Evolutionary conservation across 768 basidiomycete genomes (phyloP).

Genomic region (Sporobolomyces pararoseus): DNA sequence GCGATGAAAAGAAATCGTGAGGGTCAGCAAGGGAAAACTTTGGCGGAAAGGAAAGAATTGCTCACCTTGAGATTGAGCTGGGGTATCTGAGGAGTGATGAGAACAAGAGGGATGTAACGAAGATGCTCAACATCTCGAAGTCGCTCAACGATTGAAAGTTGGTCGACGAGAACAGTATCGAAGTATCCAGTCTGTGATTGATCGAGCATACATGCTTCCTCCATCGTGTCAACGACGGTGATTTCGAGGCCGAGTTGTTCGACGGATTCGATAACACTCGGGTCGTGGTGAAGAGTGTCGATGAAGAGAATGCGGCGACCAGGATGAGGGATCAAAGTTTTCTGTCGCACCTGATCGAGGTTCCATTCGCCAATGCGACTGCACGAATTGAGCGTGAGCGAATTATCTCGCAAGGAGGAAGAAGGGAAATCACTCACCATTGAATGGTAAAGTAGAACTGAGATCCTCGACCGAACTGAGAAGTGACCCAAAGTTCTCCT

Average conservation of each 20-base stretch:
- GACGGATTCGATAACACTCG: slow-evolving; percentile 70
- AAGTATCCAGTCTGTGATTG: slow-evolving; percentile 64
- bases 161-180: slow-evolving; percentile 94
- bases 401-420: too few species aligned
- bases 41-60: slow-evolving; percentile 54
- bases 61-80: slow-evolving; percentile 45
- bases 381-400: background rate
- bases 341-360: slow-evolving; percentile 66
- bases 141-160: slow-evolving; percentile 74
- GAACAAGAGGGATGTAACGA: slow-evolving; percentile 91
- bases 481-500: slow-evolving; percentile 98
- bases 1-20: background rate
- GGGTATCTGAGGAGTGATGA: slow-evolving; percentile 50
- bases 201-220: slow-evolving; percentile 57
- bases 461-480: slow-evolving; percentile 84
- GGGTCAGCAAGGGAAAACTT: slow-evolving; percentile 6
- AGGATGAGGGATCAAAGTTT: slow-evolving; percentile 72
- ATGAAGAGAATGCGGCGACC: slow-evolving; percentile 87
- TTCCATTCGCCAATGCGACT: slow-evolving; percentile 67
- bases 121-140: slow-evolving; percentile 87
- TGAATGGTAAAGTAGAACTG: slow-evolving; percentile 96
- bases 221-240: slow-evolving; percentile 69
- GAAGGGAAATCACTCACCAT: slow-evolving; percentile 46
- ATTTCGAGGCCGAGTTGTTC: slow-evolving; percentile 73
- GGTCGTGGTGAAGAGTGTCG: slow-evolving; percentile 69